phyloP scores from a whole-genome alignment of 306 rosid species.

The Inga oerstediana region DNA sequence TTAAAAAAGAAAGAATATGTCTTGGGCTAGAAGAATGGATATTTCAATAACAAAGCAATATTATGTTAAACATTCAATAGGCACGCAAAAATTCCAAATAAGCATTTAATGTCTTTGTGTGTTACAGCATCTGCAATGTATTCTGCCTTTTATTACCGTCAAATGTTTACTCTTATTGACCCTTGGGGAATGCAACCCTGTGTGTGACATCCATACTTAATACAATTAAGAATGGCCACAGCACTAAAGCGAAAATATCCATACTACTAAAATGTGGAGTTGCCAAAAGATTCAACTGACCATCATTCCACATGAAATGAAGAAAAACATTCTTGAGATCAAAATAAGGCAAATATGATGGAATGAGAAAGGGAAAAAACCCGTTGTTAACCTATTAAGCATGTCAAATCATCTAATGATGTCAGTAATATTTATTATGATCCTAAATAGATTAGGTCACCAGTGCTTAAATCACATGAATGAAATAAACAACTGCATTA shows the following conservation, averaged over 20 bases:
- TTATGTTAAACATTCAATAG: not conserved
- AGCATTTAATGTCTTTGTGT: not conserved
- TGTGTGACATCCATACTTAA: not conserved
- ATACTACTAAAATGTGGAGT: not conserved
- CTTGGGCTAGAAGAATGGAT: not conserved
- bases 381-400: no score
- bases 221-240: not conserved
- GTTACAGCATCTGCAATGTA: no score
- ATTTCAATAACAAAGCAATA: not conserved
- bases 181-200: not conserved
- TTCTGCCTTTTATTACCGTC: no score
- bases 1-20: not conserved
- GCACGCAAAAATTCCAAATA: not conserved
- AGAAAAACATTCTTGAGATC: no score
- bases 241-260: not conserved
- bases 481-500: not conserved
- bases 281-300: not conserved
- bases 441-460: not conserved
- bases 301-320: no score
- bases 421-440: not conserved
- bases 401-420: not conserved
- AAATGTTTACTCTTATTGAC: not conserved
- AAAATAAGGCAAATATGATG: no score
- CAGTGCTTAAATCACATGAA: not conserved
- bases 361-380: no score